Conservation (phyloP, 352 stramenopile species). For the Phytophthora kernoviae region DNA sequence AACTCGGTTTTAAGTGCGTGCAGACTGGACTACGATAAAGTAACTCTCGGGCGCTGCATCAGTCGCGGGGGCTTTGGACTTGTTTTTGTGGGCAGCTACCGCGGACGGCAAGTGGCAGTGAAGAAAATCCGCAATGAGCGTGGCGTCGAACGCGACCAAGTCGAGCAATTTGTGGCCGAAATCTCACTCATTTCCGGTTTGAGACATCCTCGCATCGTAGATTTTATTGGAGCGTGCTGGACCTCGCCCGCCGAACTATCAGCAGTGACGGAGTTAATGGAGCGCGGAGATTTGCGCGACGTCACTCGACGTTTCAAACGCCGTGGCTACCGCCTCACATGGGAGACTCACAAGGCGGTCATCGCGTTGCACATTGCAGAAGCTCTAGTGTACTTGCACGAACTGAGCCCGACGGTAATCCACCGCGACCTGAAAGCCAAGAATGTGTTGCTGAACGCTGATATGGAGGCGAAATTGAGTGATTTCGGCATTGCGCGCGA, state of each 20-base stretch:
- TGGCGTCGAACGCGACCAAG: conserved; percentile 37
- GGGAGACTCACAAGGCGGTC: conserved; percentile 55
- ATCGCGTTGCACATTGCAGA: conserved; percentile 68
- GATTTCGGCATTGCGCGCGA: conserved; percentile 75
- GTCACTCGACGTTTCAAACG: conserved; percentile 56
- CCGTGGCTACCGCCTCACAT: conserved; percentile 45
- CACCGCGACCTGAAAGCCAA: conserved; percentile 57
- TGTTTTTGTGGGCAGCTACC: conserved; percentile 46
- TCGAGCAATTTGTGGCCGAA: conserved; percentile 64
- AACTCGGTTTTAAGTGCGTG: conserved; percentile 39
- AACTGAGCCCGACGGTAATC: conserved; percentile 58
- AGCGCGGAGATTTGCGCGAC: conserved; percentile 62
- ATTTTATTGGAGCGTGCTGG: conserved; percentile 71
- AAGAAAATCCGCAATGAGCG: conserved; percentile 53
- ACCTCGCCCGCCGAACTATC: conserved; percentile 48
- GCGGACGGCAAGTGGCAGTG: conserved; percentile 42
- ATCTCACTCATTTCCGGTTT: conserved; percentile 61
- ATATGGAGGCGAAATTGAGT: conserved; percentile 72
- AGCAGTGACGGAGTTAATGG: conserved; percentile 72
- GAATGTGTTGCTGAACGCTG: conserved; percentile 48
- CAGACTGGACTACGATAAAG: conserved; percentile 39
- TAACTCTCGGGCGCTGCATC: conserved; percentile 42
- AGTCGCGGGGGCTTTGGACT: conserved; percentile 50
- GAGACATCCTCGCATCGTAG: conserved; percentile 62
- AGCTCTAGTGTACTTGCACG: conserved; percentile 68